These are phyloP conservation scores for Mucor velutinosus DNA, from an alignment of 371 early-diverging fungal species.

Conservation along the genomic window DNA sequence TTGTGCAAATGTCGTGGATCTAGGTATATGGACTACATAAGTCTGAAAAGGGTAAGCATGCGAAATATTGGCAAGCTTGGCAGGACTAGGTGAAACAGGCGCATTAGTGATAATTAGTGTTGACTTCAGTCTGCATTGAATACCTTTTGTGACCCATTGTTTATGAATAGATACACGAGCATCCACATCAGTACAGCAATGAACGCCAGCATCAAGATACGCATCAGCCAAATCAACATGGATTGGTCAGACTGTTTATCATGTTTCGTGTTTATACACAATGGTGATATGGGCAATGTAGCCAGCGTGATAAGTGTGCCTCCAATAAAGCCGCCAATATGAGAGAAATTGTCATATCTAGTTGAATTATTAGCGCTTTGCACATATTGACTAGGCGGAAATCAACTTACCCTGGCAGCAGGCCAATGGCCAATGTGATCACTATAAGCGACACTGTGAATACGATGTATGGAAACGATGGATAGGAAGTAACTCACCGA, in stretches of 20 bases:
- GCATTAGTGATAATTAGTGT: background rate
- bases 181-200: slow-evolving; percentile 11
- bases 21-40: slow-evolving; percentile 9
- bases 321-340: slow-evolving; percentile 42
- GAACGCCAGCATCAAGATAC: slow-evolving; percentile 10
- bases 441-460: background rate
- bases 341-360: slow-evolving; percentile 72
- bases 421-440: background rate
- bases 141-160: slow-evolving; percentile 13
- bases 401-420: slow-evolving; percentile 40
- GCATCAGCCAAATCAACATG: slow-evolving; percentile 26
- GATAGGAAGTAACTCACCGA: background rate
- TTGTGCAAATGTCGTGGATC: background rate
- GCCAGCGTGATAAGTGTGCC: slow-evolving; percentile 30
- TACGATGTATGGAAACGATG: background rate
- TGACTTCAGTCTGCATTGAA: background rate
- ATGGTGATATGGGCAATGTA: slow-evolving; percentile 25
- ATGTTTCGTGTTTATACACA: background rate
- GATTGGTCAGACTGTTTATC: slow-evolving; percentile 16
- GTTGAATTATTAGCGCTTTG: slow-evolving; percentile 39
- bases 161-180: background rate
- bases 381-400: slow-evolving; percentile 38
- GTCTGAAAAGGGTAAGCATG: slow-evolving; percentile 21
- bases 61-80: slow-evolving; percentile 17
- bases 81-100: slow-evolving; percentile 6